Conservation (phyloP, 192 early-diverging fungal genomes). For the Mortierella hygrophila region DNA sequence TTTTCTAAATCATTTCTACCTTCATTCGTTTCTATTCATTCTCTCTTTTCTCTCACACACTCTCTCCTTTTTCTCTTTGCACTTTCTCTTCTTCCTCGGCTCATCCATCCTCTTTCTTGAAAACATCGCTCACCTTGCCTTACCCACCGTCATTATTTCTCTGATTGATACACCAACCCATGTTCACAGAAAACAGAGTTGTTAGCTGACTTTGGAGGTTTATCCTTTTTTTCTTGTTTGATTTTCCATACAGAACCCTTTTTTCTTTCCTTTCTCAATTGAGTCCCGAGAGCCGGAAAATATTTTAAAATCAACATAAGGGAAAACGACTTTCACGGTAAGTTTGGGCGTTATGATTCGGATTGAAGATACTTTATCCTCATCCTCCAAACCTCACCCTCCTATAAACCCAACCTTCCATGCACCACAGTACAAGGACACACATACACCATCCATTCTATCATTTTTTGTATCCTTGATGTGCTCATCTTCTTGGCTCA, state of each 20-base stretch:
- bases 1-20: not conserved
- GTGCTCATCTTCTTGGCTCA: not conserved
- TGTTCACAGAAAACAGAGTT: constrained; percentile 8
- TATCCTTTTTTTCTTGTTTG: constrained; percentile 3
- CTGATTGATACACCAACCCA: not conserved
- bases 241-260: not conserved
- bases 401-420: too few relatives aligned
- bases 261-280: not conserved
- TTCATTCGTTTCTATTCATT: not conserved
- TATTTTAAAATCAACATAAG: not conserved
- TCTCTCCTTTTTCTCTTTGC: not conserved
- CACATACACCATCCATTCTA: not conserved
- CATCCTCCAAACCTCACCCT: not conserved
- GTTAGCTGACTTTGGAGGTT: not conserved
- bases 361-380: not conserved
- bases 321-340: not conserved
- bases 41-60: not conserved
- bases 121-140: not conserved
- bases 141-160: not conserved
- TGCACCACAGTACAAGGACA: not conserved
- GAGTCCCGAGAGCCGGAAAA: constrained; percentile 7
- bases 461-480: not conserved
- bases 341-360: not conserved
- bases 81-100: constrained; percentile 2
- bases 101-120: not conserved